Base-by-base conservation (phyloP, 371 early-diverging fungal species). In the Entomophthora muscae region DNA sequence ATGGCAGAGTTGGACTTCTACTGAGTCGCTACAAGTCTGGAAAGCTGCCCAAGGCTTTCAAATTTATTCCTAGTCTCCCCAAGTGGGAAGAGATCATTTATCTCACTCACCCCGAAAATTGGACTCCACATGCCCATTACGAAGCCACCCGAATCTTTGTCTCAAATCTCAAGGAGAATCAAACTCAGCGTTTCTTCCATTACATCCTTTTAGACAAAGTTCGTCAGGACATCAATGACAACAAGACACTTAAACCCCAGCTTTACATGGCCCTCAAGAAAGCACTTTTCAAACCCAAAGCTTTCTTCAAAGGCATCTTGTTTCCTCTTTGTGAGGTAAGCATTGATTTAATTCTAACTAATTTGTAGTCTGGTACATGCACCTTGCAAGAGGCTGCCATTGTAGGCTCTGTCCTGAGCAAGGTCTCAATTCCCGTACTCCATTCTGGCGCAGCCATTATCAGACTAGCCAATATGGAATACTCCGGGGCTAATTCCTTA, bases 341-440 rank as follows among this genome's bases (percentile, higher is more conserved):
- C 57, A 13, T 13, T 33, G 58, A 32, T 61, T 24, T 29, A 28
- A 32, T 30, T 66, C 2, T 55, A 52, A 30, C 28, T 2, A 32
- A 30, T 27, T 33, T 56, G 30, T 51, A 69, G 66, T 82, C 80
- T 2, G 95, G 92, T 51, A 84, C 78, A 10, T 96, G 96, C 72
- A 93, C 98, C n/a, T 78, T 98, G 64, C 82, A 91, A 68, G 97
- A 98, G 76, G 95, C 97, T n/a, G 89, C 89, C 33, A 93, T 98
- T 64, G 72, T 98, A 63, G 92, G 95, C 28, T 86, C 86, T 61
- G 94, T 95, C 21, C 72, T 98, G 29, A 74, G 87, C 71, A 91
- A 89, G 75, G 88, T 94, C 24, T 91, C 91, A 63, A 85, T 98
- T 67, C 97, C 98, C 29, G 83, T 91, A 26, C 80, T 95, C 64